phyloP scores from a whole-genome alignment of 192 early-diverging fungal genomes.

The Dimargaris verticillata region DNA sequence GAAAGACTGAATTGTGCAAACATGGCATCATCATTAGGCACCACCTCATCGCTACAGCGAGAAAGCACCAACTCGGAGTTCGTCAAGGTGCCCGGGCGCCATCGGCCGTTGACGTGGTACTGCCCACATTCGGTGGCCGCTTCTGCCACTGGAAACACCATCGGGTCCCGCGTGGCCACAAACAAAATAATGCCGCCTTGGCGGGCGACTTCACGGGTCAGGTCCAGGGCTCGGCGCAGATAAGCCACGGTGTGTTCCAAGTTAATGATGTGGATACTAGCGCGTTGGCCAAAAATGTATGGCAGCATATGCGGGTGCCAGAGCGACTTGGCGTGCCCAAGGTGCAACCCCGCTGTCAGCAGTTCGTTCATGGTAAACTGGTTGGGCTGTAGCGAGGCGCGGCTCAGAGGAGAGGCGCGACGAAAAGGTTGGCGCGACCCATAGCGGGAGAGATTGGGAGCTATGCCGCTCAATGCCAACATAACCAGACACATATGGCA shows the following conservation, averaged over 20 bases:
- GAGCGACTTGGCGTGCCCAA: slow-evolving; percentile 61
- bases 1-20: background rate
- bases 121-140: slow-evolving; percentile 59
- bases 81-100: slow-evolving; percentile 79
- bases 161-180: slow-evolving; percentile 57
- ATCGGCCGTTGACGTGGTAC: slow-evolving; percentile 63
- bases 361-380: slow-evolving; percentile 46
- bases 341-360: slow-evolving; percentile 70
- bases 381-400: slow-evolving; percentile 2
- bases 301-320: slow-evolving; percentile 73
- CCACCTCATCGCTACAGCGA: slow-evolving; percentile 24
- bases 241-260: slow-evolving; percentile 75
- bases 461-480: too few relatives aligned
- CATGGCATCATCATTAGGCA: background rate
- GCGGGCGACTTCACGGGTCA: slow-evolving; percentile 50
- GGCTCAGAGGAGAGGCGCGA: slow-evolving; percentile 3
- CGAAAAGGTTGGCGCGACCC: slow-evolving; percentile 12
- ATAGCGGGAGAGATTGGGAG: slow-evolving; percentile 10
- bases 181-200: slow-evolving; percentile 75
- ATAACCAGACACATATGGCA: too few relatives aligned
- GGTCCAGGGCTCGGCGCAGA: slow-evolving; percentile 62
- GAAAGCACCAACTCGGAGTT: slow-evolving; percentile 60
- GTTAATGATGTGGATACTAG: slow-evolving; percentile 86
- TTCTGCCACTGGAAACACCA: slow-evolving; percentile 48
- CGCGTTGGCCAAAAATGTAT: slow-evolving; percentile 75